Base-by-base conservation (phyloP, 768 basidiomycete species). In the Xerocomus potaroensis region DNA sequence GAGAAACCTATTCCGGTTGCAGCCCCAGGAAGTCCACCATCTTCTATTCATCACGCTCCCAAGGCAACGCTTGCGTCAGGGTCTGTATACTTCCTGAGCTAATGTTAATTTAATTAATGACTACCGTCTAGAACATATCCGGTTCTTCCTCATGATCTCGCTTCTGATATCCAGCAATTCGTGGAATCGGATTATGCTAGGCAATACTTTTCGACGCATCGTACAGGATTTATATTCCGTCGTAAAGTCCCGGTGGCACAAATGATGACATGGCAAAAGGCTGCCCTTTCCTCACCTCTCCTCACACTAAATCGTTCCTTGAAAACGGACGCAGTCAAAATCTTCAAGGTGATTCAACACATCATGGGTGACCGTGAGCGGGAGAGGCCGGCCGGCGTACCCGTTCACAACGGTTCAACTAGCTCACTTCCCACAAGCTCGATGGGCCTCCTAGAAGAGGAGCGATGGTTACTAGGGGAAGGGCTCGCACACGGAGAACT, bases 341-440 rank as follows among this genome's bases (percentile, higher is more conserved):
- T 84, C 5, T 97, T 96, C 78, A 91, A 87, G 60, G 82, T 90
- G 22, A 79, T 95, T 35, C 94, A 96, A 61, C 85, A 83, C 45
- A 80, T 94, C 36, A 97, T 96, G 92, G 91, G 91, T 31, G 93
- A 96, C 59, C 77, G 91, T 8, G 87, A 91, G 54, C 80, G 80
- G 19, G 87, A 88, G 49, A 77, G 72, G 48, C 64, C 74, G 3
- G 68, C 74, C n/a, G 73, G 72, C 16, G 69, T 80, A 34, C 79
- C 79, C 4, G 54, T 64, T 9, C 57, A 63, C 48, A 73, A 75
- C 43, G 62, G 70, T 7, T 74, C 77, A 7, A 71, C 71, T 50
- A 66, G 63, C 29, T 68, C 75, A 16, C 68, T 78, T 29, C 53
- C 56, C 18, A 76, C 58, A 0, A 79, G 78, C 2, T 57, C 54